A percentile compares a stretch with the other conserved stretches of the same genome.
Conservation (phyloP, 2,329 filamentous ascomycete species). For the Cercospora janseana region DNA sequence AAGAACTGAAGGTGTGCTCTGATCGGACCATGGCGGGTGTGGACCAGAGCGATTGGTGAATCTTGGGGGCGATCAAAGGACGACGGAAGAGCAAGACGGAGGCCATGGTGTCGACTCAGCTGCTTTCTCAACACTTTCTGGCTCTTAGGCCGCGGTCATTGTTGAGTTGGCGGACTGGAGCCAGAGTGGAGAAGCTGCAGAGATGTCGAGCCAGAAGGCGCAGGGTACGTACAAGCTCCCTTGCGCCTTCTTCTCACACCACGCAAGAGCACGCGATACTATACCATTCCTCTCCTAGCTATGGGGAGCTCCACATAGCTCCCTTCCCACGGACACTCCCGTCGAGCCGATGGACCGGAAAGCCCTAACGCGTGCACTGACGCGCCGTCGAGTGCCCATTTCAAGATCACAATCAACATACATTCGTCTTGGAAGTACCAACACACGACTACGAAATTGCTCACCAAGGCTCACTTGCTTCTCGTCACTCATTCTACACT, state of each 20-base stretch:
- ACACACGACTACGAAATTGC: too few relatives aligned
- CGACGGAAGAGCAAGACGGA: constrained; percentile 14
- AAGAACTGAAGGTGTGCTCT: constrained; percentile 63
- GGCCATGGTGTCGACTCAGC: constrained; percentile 7
- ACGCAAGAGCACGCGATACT: constrained; percentile 8
- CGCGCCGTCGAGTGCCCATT: too few relatives aligned
- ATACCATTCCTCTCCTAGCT: constrained; percentile 6
- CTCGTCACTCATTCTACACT: too few relatives aligned
- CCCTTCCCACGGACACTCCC: background rate
- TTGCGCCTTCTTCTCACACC: constrained; percentile 5
- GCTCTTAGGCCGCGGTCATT: constrained; percentile 7
- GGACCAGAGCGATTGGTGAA: constrained; percentile 5
- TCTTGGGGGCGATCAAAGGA: constrained; percentile 6
- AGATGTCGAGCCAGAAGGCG: constrained; percentile 3
- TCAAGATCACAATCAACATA: background rate
- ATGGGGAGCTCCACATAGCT: background rate
- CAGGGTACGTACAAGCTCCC: constrained; percentile 2
- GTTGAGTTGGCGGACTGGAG: constrained; percentile 10
- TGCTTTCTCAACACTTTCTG: constrained; percentile 9
- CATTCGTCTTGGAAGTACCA: too few relatives aligned
- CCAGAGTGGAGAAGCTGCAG: constrained; percentile 11
- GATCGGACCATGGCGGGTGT: constrained; percentile 37
- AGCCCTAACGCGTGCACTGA: background rate
- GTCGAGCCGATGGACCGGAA: background rate
- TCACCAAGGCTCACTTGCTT: too few relatives aligned